phyloP scores from a whole-genome alignment of 2,329 filamentous ascomycete genomes.

The Aspergillus sp. region DNA sequence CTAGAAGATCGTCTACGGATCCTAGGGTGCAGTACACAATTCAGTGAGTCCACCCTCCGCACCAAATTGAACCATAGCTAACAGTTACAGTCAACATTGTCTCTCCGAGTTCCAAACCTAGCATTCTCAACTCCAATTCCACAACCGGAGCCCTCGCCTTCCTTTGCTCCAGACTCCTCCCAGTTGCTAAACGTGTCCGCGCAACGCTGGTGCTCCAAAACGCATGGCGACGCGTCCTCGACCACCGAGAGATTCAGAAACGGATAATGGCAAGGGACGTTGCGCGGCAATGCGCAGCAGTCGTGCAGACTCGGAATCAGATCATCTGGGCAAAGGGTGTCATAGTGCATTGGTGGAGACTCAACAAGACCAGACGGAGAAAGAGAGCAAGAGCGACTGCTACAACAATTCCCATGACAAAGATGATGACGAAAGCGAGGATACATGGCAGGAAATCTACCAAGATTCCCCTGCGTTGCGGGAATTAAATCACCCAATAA shows the following conservation, averaged over 20 bases:
- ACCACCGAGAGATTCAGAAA: slow-evolving; percentile 18
- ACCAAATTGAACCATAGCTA: not conserved
- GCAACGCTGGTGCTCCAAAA: slow-evolving; percentile 56
- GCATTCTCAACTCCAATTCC: slow-evolving; percentile 55
- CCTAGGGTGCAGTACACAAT: slow-evolving; percentile 45
- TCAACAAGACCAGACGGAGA: slow-evolving; percentile 18
- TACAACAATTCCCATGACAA: not conserved
- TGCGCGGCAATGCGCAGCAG: slow-evolving; percentile 43
- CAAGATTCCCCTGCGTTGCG: not conserved
- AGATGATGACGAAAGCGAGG: not conserved
- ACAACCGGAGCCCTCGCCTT: slow-evolving; percentile 59
- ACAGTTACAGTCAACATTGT: slow-evolving; percentile 46
- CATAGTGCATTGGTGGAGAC: slow-evolving; percentile 37
- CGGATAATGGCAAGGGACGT: slow-evolving; percentile 25
- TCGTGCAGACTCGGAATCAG: slow-evolving; percentile 46
- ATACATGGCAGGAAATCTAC: not conserved
- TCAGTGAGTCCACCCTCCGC: slow-evolving; percentile 33
- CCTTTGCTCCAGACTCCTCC: slow-evolving; percentile 58
- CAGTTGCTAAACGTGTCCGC: slow-evolving; percentile 48
- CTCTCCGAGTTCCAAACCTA: slow-evolving; percentile 43
- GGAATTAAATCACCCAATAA: not conserved
- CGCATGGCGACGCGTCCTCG: slow-evolving; percentile 45
- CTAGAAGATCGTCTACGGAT: slow-evolving; percentile 36
- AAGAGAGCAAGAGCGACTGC: not conserved
- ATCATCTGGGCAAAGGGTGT: slow-evolving; percentile 40